Conservation (phyloP, 2,329 filamentous ascomycete species). For the Pseudocercospora pini-densiflorae region DNA sequence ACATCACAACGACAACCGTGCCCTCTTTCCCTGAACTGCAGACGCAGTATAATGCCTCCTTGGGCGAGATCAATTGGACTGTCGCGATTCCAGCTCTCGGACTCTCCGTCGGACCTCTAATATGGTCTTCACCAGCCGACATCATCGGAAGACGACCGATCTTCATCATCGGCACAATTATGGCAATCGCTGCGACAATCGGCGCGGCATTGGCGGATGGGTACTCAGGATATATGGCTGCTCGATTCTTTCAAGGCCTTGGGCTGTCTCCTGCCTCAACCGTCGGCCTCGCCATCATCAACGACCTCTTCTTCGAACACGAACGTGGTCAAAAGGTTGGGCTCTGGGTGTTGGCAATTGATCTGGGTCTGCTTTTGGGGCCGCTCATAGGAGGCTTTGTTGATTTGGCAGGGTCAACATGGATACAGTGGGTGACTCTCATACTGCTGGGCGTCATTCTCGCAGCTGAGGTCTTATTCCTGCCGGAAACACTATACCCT, state of each 20-base stretch:
- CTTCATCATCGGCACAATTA: slow-evolving; percentile 24
- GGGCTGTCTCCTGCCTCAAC: slow-evolving; percentile 26
- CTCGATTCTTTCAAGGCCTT: slow-evolving; percentile 27
- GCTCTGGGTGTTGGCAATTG: slow-evolving; percentile 27
- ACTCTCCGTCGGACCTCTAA: slow-evolving; percentile 19
- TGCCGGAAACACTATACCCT: slow-evolving; percentile 28
- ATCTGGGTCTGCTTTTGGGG: slow-evolving; percentile 24
- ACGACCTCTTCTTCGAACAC: slow-evolving; percentile 28
- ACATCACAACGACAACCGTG: slow-evolving; percentile 27
- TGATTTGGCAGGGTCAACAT: slow-evolving; percentile 20
- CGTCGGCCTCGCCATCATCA: slow-evolving; percentile 26
- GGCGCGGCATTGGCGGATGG: slow-evolving; percentile 18
- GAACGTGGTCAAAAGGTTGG: slow-evolving; percentile 27
- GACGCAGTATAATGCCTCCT: slow-evolving; percentile 20
- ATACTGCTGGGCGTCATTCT: slow-evolving; percentile 24
- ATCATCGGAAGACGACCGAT: slow-evolving; percentile 27
- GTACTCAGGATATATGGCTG: slow-evolving; percentile 26
- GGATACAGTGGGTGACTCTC: slow-evolving; percentile 28
- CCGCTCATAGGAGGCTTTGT: slow-evolving; percentile 27
- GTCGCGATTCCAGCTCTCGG: slow-evolving; percentile 27
- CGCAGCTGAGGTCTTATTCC: slow-evolving; percentile 22
- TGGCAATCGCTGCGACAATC: slow-evolving; percentile 26
- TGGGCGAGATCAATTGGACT: slow-evolving; percentile 29
- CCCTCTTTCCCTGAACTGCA: slow-evolving; percentile 25
- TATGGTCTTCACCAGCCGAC: slow-evolving; percentile 28